Evolutionary conservation across 495 filamentous ascomycete species (phyloP).

Genomic region (Neurospora sp.): DNA sequence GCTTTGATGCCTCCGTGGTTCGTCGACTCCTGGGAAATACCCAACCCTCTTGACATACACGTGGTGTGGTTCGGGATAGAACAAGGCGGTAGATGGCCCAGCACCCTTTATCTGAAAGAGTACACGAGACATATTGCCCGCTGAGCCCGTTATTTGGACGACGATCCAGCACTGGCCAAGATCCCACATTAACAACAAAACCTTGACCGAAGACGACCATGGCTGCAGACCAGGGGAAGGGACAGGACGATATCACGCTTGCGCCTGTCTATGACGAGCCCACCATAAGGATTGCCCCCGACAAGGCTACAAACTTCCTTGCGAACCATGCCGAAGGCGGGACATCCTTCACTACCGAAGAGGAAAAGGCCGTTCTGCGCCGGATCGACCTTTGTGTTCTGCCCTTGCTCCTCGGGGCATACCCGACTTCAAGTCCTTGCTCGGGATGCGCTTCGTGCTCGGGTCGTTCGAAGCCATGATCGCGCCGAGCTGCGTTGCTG

Average conservation of each 20-base stretch:
- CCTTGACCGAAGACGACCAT: not conserved
- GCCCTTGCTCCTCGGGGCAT: conserved; percentile 39
- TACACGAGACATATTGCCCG: not conserved
- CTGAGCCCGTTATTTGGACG: not conserved
- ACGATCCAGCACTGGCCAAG: not conserved
- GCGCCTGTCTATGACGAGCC: conserved; percentile 2
- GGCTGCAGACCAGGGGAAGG: not conserved
- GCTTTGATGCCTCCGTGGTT: not conserved
- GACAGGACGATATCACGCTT: conserved; percentile 14
- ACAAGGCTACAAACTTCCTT: conserved; percentile 35
- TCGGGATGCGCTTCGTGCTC: conserved; percentile 33
- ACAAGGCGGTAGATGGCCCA: not conserved
- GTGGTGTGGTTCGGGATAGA: not conserved
- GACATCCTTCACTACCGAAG: conserved; percentile 24
- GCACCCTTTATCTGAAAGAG: not conserved
- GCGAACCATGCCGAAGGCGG: conserved; percentile 23
- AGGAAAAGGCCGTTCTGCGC: conserved; percentile 27
- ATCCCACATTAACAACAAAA: not conserved
- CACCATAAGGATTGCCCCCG: conserved; percentile 2
- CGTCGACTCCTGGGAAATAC: not conserved
- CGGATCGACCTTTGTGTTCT: conserved; percentile 40
- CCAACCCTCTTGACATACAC: not conserved
- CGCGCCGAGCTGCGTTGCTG: conserved; percentile 38
- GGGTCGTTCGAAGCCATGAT: conserved; percentile 34
- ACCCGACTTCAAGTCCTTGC: conserved; percentile 19